phyloP scores from a whole-genome alignment of 1,284 basidiomycete species.

The Malassezia japonica region DNA sequence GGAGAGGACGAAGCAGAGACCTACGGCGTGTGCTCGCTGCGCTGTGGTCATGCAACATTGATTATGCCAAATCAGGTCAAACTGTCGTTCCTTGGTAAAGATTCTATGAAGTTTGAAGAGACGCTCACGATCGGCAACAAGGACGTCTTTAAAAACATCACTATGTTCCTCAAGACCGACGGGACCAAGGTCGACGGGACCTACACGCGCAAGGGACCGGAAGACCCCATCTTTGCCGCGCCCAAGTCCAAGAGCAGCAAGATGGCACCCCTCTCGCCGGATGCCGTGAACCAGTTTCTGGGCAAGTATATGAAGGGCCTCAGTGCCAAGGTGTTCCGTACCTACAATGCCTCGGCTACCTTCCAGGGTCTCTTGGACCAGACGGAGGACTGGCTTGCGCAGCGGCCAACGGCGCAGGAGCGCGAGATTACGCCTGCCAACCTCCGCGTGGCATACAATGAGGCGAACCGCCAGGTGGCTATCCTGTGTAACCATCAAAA shows the following conservation, averaged over 20 bases:
- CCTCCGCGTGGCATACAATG: slow-evolving; percentile 43
- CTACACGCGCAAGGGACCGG: slow-evolving; percentile 75
- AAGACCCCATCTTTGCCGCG: slow-evolving; percentile 72
- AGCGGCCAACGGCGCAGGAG: slow-evolving; percentile 33
- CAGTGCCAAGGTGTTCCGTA: slow-evolving; percentile 48
- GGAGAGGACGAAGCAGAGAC: slow-evolving; percentile 48
- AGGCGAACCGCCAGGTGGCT: slow-evolving; percentile 46
- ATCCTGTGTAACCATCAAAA: slow-evolving; percentile 48
- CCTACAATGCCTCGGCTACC: slow-evolving; percentile 47
- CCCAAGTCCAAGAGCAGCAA: slow-evolving; percentile 23
- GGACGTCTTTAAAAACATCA: slow-evolving; percentile 45
- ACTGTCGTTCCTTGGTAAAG: slow-evolving; percentile 46
- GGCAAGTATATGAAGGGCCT: slow-evolving; percentile 45
- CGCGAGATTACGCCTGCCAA: slow-evolving; percentile 38
- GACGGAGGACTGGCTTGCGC: slow-evolving; percentile 40
- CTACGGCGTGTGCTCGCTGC: slow-evolving; percentile 46
- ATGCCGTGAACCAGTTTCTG: slow-evolving; percentile 44
- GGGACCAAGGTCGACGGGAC: slow-evolving; percentile 50
- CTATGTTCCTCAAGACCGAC: slow-evolving; percentile 40
- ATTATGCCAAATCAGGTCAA: slow-evolving; percentile 37
- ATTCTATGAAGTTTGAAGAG: slow-evolving; percentile 48
- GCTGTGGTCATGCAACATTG: slow-evolving; percentile 42
- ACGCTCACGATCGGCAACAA: slow-evolving; percentile 35
- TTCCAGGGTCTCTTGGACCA: slow-evolving; percentile 47
- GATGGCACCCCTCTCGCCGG: slow-evolving; percentile 30